phyloP scores from a whole-genome alignment of 148 eudicot species.

The Agrostemma githago region DNA sequence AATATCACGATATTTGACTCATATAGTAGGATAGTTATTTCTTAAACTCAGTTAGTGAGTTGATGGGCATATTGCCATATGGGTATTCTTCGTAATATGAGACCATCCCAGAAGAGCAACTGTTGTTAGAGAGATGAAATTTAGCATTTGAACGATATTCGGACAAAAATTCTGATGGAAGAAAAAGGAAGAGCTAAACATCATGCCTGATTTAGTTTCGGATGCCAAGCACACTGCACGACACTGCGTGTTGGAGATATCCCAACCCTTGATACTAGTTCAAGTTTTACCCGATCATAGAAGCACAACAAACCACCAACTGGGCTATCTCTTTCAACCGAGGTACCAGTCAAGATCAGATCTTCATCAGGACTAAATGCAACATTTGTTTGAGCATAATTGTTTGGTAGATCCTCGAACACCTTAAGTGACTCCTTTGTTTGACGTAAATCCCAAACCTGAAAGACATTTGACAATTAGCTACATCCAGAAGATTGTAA shows the following conservation, averaged over 20 bases:
- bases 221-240: conserved; percentile 98
- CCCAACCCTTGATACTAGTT: conserved; percentile 82
- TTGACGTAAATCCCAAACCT: conserved; percentile 98
- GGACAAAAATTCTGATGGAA: background rate
- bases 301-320: conserved; percentile 83
- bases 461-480: conserved; percentile 18
- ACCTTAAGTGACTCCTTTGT: conserved; percentile 63
- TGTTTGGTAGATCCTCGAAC: conserved; percentile 82
- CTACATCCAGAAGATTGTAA: background rate
- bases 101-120: background rate
- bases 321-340: conserved; percentile 79
- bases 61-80: background rate
- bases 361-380: conserved; percentile 88
- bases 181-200: background rate
- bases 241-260: conserved; percentile 82
- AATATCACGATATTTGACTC: background rate
- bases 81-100: background rate
- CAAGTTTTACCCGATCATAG: conserved; percentile 72
- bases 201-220: conserved; percentile 85
- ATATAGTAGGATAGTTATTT: background rate
- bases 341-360: conserved; percentile 86
- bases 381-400: conserved; percentile 87
- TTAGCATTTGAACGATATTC: background rate
- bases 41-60: background rate
- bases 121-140: background rate